Evolutionary conservation across 2,329 filamentous ascomycete genomes (phyloP), one percentile per base, ranked within the genome.

Genomic region (Fusarium sp.): DNA sequence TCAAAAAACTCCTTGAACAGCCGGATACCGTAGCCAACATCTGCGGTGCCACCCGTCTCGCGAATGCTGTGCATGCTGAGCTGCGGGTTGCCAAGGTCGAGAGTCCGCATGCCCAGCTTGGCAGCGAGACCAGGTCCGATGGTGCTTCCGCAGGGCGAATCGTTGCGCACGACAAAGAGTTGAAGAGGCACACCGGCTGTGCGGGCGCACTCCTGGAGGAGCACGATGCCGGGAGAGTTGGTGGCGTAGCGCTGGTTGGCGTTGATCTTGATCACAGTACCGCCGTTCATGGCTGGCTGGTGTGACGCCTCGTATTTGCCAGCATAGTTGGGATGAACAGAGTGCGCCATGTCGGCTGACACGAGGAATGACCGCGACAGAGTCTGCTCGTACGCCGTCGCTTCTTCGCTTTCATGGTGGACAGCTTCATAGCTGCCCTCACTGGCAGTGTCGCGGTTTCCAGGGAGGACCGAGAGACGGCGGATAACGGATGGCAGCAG

Each of bases 111-210:
- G 65, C 96, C 96, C 77, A 98, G 86, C 67, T 92, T 92, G 27
- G 96, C 95, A 62, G 93, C 93, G 53, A 98, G 87, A 92, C 98
- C 98, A n/a, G 96, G 96, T 0, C 96, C 96, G 79, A 99, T 99
- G 38, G 96, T 99, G 85, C 94, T 96, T 64, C 96, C 96, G 82
- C 96, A 99, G 61, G 93, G 91, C 5, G 93, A 96, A 82, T 99
- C 96, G 83, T 99, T 99, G 79, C 95, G 91, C 55, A 98, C 96
- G 44, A 99, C 96, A 79, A 98, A 98, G 42, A 98, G 86, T 85
- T 99, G 96, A 62, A 99, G 88, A 16, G 96, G 96, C 22, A 98
- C 95, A 27, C 91, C 91, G 20, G 88, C 90, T 36, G 87, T 85
- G 55, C 89, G 90, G 55, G 96, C 96, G 46, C 93, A 92, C 85